Conservation (phyloP, 2,329 filamentous ascomycete genomes). For the Verticillium longisporum region DNA sequence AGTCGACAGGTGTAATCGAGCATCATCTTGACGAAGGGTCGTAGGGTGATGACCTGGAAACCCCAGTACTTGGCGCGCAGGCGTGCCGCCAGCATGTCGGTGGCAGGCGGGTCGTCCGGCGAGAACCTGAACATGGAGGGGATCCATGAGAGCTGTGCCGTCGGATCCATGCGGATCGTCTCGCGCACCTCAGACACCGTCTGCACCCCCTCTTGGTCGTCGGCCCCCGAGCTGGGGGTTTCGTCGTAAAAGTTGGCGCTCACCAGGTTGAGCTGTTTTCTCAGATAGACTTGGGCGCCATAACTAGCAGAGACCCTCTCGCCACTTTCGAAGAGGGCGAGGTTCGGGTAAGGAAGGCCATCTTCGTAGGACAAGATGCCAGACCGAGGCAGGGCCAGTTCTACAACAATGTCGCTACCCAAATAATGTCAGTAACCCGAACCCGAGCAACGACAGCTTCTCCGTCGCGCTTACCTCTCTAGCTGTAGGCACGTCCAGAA, state of each 20-base stretch:
- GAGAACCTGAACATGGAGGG: slow-evolving; percentile 47
- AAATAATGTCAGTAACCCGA: slow-evolving; percentile 10
- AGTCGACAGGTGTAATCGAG: slow-evolving; percentile 38
- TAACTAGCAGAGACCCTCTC: slow-evolving; percentile 51
- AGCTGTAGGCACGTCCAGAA: slow-evolving; percentile 94
- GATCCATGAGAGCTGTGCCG: slow-evolving; percentile 31
- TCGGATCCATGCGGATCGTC: slow-evolving; percentile 3
- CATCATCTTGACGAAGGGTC: slow-evolving; percentile 61
- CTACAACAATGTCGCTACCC: slow-evolving; percentile 78
- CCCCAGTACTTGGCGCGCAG: slow-evolving; percentile 94
- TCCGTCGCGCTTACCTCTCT: slow-evolving; percentile 58
- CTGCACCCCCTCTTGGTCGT: background rate
- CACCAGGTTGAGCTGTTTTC: slow-evolving; percentile 58
- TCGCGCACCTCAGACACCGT: background rate
- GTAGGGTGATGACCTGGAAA: slow-evolving; percentile 80
- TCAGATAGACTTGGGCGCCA: slow-evolving; percentile 54
- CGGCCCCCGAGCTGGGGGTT: background rate
- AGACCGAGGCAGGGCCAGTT: slow-evolving; percentile 61
- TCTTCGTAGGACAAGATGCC: slow-evolving; percentile 55
- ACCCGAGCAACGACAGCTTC: background rate
- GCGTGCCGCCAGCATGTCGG: slow-evolving; percentile 73
- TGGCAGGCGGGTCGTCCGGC: slow-evolving; percentile 63
- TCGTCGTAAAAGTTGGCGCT: slow-evolving; percentile 45
- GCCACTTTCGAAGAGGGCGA: slow-evolving; percentile 34
- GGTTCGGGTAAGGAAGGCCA: slow-evolving; percentile 60